A percentile compares a stretch with the other conserved stretches of the same genome.
Evolutionary conservation across 2,329 filamentous ascomycete genomes (phyloP).

Genomic region (Cladosporium velox): DNA sequence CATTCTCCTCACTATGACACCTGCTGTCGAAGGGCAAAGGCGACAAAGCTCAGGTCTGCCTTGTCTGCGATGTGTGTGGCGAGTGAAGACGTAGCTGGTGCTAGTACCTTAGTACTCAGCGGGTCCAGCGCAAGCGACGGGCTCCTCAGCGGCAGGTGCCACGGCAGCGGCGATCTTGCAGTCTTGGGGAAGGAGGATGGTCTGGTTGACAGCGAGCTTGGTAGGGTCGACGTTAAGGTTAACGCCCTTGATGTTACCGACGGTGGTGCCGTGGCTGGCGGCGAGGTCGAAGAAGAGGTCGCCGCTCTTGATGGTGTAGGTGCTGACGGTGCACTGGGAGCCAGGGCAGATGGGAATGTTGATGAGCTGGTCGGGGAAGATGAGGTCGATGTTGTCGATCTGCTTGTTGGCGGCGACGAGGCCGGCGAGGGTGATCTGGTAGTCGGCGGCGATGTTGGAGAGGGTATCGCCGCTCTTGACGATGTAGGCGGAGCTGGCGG

Average conservation of each 20-base stretch:
- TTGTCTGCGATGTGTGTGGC: neutral
- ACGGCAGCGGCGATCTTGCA: slow-evolving; percentile 12
- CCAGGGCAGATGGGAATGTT: slow-evolving; percentile 32
- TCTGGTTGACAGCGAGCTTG: slow-evolving; percentile 24
- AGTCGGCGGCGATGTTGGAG: slow-evolving; percentile 26
- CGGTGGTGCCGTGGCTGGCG: slow-evolving; percentile 22
- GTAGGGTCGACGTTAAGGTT: slow-evolving; percentile 28
- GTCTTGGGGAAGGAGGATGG: slow-evolving; percentile 23
- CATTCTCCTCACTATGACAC: neutral
- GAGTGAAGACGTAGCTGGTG: neutral
- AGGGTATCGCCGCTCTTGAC: slow-evolving; percentile 30
- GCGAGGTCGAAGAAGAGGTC: slow-evolving; percentile 33
- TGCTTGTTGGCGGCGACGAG: slow-evolving; percentile 30
- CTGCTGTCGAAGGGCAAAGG: neutral
- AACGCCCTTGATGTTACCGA: slow-evolving; percentile 31
- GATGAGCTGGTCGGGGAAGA: slow-evolving; percentile 29
- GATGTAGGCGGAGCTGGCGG: slow-evolving; percentile 29
- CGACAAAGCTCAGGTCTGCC: neutral
- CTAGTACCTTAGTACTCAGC: neutral
- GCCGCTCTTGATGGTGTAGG: slow-evolving; percentile 29
- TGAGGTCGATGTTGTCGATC: slow-evolving; percentile 28
- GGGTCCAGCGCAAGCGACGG: neutral
- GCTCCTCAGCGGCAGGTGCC: neutral
- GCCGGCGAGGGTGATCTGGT: slow-evolving; percentile 32
- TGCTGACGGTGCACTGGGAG: slow-evolving; percentile 27